These are phyloP conservation scores for Dichotomopilus funicola DNA, from an alignment of 2,329 filamentous ascomycete species.

Conservation along the genomic window DNA sequence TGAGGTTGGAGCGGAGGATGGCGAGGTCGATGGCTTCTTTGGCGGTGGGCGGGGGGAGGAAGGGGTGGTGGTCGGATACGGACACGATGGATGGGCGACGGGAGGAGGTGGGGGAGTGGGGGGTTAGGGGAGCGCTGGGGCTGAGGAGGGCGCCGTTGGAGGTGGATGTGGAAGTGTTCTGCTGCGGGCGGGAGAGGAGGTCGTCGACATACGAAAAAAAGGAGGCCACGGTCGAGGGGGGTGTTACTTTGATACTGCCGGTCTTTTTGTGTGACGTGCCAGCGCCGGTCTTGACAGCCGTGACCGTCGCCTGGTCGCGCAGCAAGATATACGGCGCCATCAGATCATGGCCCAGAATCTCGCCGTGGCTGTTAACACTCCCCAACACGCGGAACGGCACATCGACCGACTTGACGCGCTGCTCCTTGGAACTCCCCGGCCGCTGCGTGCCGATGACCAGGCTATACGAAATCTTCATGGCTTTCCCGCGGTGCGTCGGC, in stretches of 20 bases:
- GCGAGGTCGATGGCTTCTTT: conserved; percentile 89
- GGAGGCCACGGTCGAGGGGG: conserved; percentile 47
- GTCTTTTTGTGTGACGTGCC: conserved; percentile 11
- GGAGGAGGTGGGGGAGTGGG: conserved; percentile 28
- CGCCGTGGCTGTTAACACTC: conserved; percentile 82
- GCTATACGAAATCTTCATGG: conserved; percentile 89
- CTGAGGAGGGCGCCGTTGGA: conserved; percentile 59
- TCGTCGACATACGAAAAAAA: conserved; percentile 75
- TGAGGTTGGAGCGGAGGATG: conserved; percentile 74
- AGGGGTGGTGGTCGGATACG: conserved; percentile 13
- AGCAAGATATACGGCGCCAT: conserved; percentile 91
- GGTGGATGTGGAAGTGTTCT: conserved; percentile 26
- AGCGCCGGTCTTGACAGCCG: conserved; percentile 38
- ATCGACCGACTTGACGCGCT: conserved; percentile 84
- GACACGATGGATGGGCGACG: conserved; percentile 44
- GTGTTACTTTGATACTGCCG: neutral
- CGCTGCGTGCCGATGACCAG: conserved; percentile 88
- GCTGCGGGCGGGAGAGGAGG: conserved; percentile 54
- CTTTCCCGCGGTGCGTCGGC: conserved; percentile 82
- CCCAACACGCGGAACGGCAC: conserved; percentile 89
- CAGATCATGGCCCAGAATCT: conserved; percentile 85
- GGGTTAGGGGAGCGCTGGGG: conserved; percentile 50
- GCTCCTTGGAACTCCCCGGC: conserved; percentile 67
- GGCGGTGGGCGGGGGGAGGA: conserved; percentile 49
- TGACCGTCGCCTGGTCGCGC: conserved; percentile 69